Percentiles rank a stretch among this genome's conserved stretches.
These are phyloP conservation scores for Colletotrichum orchidophilum DNA, from an alignment of 2,329 filamentous ascomycete genomes.

Conservation along the genomic window DNA sequence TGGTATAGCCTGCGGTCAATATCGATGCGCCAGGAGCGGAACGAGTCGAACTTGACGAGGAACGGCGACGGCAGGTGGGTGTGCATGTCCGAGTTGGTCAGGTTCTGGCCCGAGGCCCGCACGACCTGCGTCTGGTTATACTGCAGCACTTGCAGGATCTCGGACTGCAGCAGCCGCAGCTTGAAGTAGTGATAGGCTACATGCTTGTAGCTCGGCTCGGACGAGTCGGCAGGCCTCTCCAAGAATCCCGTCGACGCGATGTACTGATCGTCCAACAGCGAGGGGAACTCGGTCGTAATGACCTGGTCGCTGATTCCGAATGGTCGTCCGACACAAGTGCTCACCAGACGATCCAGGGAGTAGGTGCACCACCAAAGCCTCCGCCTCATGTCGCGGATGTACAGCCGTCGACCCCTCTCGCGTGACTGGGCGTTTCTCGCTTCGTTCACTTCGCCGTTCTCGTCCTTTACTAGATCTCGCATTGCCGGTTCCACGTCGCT, in stretches of 20 bases:
- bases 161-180: conserved; percentile 87
- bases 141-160: conserved; percentile 93
- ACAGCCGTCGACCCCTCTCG: conserved; percentile 77
- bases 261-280: conserved; percentile 84
- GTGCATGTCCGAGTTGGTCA: conserved; percentile 77
- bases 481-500: conserved; percentile 69
- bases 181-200: conserved; percentile 94
- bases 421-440: conserved; percentile 39
- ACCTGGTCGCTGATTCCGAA: conserved; percentile 97
- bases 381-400: conserved; percentile 84
- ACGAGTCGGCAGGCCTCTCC: conserved; percentile 63
- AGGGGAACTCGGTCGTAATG: conserved; percentile 95
- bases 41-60: conserved; percentile 82
- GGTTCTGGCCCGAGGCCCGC: conserved; percentile 71
- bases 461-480: conserved; percentile 42
- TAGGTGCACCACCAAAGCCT: conserved; percentile 98
- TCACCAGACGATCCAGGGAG: conserved; percentile 92
- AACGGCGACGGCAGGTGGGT: conserved; percentile 86
- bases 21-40: conserved; percentile 87
- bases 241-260: conserved; percentile 84
- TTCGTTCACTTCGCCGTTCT: conserved; percentile 39
- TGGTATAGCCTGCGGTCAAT: conserved; percentile 84
- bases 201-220: conserved; percentile 83
- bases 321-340: conserved; percentile 90
- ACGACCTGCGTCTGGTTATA: conserved; percentile 88